Percentiles rank a stretch among this genome's conserved stretches.
These are phyloP conservation scores for Podospora pseudocomata DNA, from an alignment of 495 filamentous ascomycete species.

Conservation along the genomic window DNA sequence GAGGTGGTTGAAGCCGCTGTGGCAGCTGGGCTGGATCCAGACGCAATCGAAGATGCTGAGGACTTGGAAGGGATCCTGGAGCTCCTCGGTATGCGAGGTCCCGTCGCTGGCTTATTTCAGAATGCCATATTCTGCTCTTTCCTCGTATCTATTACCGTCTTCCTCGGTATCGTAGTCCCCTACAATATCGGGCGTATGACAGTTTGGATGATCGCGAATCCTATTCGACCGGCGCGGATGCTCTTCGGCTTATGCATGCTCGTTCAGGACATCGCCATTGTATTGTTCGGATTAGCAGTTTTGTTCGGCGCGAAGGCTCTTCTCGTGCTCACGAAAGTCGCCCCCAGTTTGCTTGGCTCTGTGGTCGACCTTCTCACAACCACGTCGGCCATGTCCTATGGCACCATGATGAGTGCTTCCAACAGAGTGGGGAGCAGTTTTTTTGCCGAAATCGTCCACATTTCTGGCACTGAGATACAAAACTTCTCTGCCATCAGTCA, in stretches of 20 bases:
- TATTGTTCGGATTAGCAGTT: conserved; percentile 36
- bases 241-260: conserved; percentile 70
- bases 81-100: conserved; percentile 93
- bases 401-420: conserved; percentile 26
- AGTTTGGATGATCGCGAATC: conserved; percentile 74
- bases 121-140: conserved; percentile 92
- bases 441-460: conserved; percentile 35
- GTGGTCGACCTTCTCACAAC: conserved; percentile 9
- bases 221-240: conserved; percentile 67
- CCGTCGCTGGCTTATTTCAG: conserved; percentile 81
- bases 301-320: conserved; percentile 18
- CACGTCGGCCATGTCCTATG: conserved; percentile 18
- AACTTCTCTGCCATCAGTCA: conserved; percentile 50
- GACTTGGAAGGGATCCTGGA: conserved; percentile 98
- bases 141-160: conserved; percentile 80
- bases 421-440: conserved; percentile 40
- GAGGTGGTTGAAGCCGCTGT: conserved; percentile 40
- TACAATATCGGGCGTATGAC: conserved; percentile 86
- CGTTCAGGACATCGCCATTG: conserved; percentile 45
- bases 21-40: conserved; percentile 43
- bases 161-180: conserved; percentile 79
- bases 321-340: conserved; percentile 16
- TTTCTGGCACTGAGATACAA: conserved; percentile 42
- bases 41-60: conserved; percentile 75
- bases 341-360: conserved; percentile 4